phyloP scores from a whole-genome alignment of 2,329 filamentous ascomycete genomes.

The Xylaria sp. region DNA sequence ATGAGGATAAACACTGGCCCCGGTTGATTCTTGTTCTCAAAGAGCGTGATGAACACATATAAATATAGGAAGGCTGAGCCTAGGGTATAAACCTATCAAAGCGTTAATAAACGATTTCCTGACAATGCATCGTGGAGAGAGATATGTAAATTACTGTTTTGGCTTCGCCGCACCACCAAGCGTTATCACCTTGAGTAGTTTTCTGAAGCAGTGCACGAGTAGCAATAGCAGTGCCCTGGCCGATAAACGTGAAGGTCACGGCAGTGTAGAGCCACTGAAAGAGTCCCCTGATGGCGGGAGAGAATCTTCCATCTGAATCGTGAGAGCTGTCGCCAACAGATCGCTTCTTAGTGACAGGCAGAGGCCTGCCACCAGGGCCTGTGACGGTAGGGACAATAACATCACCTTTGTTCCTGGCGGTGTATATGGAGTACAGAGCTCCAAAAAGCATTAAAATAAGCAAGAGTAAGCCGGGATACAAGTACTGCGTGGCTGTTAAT shows the following conservation, averaged over 20 bases:
- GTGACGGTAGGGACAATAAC: slow-evolving; percentile 62
- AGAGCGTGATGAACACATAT: slow-evolving; percentile 84
- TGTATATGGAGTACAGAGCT: slow-evolving; percentile 64
- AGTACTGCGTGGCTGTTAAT: slow-evolving; percentile 60
- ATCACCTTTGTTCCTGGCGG: slow-evolving; percentile 62
- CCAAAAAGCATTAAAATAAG: slow-evolving; percentile 62
- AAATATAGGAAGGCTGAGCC: slow-evolving; percentile 89
- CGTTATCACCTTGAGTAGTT: slow-evolving; percentile 45
- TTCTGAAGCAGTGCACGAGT: slow-evolving; percentile 74
- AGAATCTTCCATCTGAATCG: slow-evolving; percentile 53
- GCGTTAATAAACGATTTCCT: slow-evolving; percentile 26
- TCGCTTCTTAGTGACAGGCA: slow-evolving; percentile 74
- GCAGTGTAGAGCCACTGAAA: slow-evolving; percentile 80
- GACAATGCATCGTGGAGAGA: slow-evolving; percentile 4
- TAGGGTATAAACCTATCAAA: slow-evolving; percentile 81
- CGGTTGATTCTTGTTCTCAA: slow-evolving; percentile 85
- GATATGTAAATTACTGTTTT: slow-evolving; percentile 47
- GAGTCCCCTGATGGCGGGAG: slow-evolving; percentile 59
- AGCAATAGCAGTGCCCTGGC: slow-evolving; percentile 78
- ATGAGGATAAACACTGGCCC: slow-evolving; percentile 81
- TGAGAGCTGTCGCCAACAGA: slow-evolving; percentile 60
- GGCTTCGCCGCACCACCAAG: slow-evolving; percentile 50
- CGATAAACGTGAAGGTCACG: slow-evolving; percentile 80
- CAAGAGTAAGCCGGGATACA: slow-evolving; percentile 65
- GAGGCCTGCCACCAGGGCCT: slow-evolving; percentile 89